Evolutionary conservation across 441 rosid genomes (phyloP).

Genomic region (Gossypium davidsonii): DNA sequence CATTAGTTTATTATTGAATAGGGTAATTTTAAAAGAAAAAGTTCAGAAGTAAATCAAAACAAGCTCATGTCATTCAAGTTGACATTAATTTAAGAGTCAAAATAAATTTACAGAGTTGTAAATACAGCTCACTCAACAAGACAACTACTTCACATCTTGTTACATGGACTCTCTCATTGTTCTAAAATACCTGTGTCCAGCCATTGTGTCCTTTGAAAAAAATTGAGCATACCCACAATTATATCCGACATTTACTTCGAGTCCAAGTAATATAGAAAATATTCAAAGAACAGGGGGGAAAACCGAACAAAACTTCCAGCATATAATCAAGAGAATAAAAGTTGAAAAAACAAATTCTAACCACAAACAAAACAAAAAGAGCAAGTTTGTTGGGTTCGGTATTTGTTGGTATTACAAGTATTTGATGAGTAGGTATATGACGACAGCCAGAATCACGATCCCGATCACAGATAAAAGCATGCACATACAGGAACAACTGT

Average conservation of each 20-base stretch:
- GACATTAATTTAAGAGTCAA: too few species aligned
- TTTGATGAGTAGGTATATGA: conserved; percentile 57
- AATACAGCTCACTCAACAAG: neutral
- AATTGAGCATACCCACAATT: neutral
- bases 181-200: neutral
- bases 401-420: conserved; percentile 39
- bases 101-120: neutral
- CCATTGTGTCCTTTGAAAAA: neutral
- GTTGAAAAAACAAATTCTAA: conserved; percentile 15
- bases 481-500: conserved; percentile 83
- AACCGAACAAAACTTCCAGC: conserved; percentile 16
- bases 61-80: too few species aligned
- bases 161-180: neutral
- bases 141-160: neutral
- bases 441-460: conserved; percentile 63
- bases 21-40: too few species aligned
- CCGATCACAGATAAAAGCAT: conserved; percentile 73
- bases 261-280: neutral
- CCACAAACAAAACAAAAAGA: conserved; percentile 12
- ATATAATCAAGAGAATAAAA: neutral
- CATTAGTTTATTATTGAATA: too few species aligned
- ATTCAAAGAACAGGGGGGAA: neutral
- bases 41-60: too few species aligned
- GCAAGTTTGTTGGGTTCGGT: neutral
- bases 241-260: neutral